These are phyloP conservation scores for Phytophthora sansomeana DNA, from an alignment of 352 stramenopile genomes.

Conservation along the genomic window DNA sequence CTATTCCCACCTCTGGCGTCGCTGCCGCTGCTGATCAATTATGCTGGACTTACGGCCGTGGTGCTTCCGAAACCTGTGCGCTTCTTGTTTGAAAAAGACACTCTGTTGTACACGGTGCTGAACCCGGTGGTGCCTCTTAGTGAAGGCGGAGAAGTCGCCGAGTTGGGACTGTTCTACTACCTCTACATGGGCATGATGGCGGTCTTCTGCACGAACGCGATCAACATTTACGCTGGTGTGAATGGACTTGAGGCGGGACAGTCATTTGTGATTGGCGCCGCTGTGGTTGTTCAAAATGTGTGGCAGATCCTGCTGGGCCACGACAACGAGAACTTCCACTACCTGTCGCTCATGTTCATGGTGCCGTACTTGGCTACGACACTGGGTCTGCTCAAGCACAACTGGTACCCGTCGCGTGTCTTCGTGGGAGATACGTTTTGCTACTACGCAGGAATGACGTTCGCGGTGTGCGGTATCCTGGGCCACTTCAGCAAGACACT, in stretches of 20 bases:
- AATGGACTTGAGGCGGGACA: conserved; percentile 99
- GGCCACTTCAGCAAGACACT: conserved; percentile 99
- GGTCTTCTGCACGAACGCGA: conserved; percentile 99
- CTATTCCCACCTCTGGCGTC: conserved; percentile 96
- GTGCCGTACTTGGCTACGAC: conserved; percentile 95
- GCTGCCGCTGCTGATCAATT: conserved; percentile 96
- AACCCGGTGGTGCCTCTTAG: conserved; percentile 73
- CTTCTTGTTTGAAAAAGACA: conserved; percentile 76
- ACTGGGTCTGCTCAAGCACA: conserved; percentile 95
- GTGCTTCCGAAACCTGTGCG: conserved; percentile 92
- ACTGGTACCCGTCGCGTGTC: conserved; percentile 97
- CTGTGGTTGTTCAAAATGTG: conserved; percentile 96
- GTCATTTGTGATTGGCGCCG: conserved; percentile 92
- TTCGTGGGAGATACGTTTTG: conserved; percentile 99
- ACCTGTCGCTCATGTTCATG: conserved; percentile 97
- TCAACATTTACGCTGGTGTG: conserved; percentile 99
- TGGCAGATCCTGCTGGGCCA: conserved; percentile 92
- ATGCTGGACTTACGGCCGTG: conserved; percentile 95
- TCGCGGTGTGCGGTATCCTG: conserved; percentile 96
- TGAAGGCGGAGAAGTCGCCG: conserved; percentile 88
- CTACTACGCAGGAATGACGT: conserved; percentile 99
- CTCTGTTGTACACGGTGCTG: conserved; percentile 62
- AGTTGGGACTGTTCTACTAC: conserved; percentile 96
- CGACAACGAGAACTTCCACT: conserved; percentile 91
- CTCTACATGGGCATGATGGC: conserved; percentile 99